phyloP scores from a whole-genome alignment of 495 filamentous ascomycete genomes.

The Schizothecium vesticola region DNA sequence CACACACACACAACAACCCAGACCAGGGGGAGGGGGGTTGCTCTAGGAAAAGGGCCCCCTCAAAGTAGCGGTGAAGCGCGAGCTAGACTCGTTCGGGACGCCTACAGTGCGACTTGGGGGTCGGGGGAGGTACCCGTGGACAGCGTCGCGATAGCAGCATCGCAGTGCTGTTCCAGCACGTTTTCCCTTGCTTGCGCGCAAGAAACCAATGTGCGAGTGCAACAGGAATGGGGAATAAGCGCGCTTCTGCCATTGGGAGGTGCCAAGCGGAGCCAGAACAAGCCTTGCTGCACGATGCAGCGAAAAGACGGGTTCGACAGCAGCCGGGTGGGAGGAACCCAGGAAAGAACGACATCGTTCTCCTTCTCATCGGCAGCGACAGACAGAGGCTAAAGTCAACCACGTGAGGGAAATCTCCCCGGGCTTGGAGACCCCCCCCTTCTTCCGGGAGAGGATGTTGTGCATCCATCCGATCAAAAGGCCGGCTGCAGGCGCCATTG shows the following conservation, averaged over 20 bases:
- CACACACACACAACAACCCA: not conserved
- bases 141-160: conserved; percentile 1
- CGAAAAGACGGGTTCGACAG: conserved; percentile 14
- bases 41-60: conserved; percentile 14
- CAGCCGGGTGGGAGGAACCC: conserved; percentile 1
- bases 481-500: conserved; percentile 12
- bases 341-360: conserved; percentile 6
- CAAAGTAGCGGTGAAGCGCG: conserved; percentile 31
- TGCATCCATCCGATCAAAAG: conserved; percentile 5
- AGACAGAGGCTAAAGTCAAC: conserved; percentile 14
- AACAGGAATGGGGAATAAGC: conserved; percentile 1
- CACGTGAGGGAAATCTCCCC: not conserved
- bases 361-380: conserved; percentile 12
- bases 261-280: conserved; percentile 7
- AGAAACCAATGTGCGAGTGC: conserved; percentile 1
- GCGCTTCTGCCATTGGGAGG: conserved; percentile 1
- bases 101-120: conserved; percentile 22
- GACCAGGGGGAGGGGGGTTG: conserved; percentile 21
- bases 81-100: conserved; percentile 14
- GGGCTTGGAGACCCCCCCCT: not conserved
- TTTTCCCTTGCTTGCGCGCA: conserved; percentile 1
- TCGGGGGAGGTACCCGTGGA: conserved; percentile 25
- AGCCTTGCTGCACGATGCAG: conserved; percentile 14
- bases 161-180: conserved; percentile 1
- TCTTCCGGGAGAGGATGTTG: conserved; percentile 8